Base-by-base conservation (phyloP, 192 early-diverging fungal species). In the Chytriomyces confervae region DNA sequence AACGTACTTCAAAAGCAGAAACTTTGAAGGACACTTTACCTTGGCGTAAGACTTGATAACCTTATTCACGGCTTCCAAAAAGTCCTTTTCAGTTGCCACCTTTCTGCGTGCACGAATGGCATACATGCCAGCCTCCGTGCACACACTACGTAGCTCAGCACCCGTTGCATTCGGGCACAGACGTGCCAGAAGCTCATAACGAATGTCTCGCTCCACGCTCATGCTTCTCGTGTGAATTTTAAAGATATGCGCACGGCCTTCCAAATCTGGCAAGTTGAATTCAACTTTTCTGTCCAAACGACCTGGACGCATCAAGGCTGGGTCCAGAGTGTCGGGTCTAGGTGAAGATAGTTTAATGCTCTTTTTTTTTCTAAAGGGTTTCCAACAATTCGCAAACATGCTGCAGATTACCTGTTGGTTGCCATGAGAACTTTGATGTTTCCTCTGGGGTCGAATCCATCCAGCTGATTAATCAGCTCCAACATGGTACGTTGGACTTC, bases 361-460 rank as follows among this genome's bases (percentile, higher is more conserved):
- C 0, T 27, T 27, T 27, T n/a, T n/a, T n/a, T n/a, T n/a, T n/a
- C n/a, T n/a, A n/a, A 27, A 27, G 0, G 24, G 24, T 27, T 27
- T 27, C 36, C 36, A 36, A 36, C 1, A 36, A 36, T 36, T 36
- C 36, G 3, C 1, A 36, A 36, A 36, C 4, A 36, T 1, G 36
- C 36, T 36, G 36, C 36, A 5, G 3, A 24, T 69, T 69, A 91
- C 87, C 89, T 84, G 85, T 98, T 99, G 6, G 98, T 99, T 1
- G 98, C 98, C 98, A 99, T 99, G 51, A 99, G 86, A 9, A 98
- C 96, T 83, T 99, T 99, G 86, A 99, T 99, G 81, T 99, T 99
- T 53, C 98, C 98, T 75, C 98, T 93, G 36, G 98, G 94, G 79
- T 99, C 98, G 82, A 99, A 99, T 50, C 98, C 98, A 78, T 99